Percentiles rank a stretch among this genome's conserved stretches.
phyloP scores from a whole-genome alignment of 208 protist species.

The Acanthamoeba triangularis region DNA sequence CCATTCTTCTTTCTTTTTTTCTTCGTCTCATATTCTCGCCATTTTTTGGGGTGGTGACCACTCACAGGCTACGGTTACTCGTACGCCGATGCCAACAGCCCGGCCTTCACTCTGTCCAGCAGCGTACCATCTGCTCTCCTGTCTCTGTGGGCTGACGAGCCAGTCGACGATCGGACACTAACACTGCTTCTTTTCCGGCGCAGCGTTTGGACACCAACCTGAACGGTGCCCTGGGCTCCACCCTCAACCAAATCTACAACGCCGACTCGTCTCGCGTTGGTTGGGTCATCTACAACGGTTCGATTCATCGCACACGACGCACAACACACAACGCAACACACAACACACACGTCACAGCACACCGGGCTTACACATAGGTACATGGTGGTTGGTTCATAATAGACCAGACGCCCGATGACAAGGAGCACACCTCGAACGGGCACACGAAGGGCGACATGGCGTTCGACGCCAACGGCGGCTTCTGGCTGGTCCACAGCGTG shows the following conservation, averaged over 20 bases:
- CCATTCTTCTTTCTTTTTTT: constrained; percentile 4
- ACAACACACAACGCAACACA: not conserved
- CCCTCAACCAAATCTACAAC: constrained; percentile 80
- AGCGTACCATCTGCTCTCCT: not conserved
- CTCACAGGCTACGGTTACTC: constrained; percentile 75
- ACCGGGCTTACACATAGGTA: not conserved
- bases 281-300: constrained; percentile 86
- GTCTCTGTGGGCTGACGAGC: not conserved
- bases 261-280: not conserved
- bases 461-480: constrained; percentile 76
- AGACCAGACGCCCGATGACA: constrained; percentile 37
- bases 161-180: not conserved
- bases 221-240: constrained; percentile 75
- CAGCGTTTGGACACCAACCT: constrained; percentile 77
- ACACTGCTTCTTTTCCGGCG: not conserved
- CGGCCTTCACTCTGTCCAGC: not conserved
- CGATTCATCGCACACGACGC: not conserved
- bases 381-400: not conserved
- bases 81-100: constrained; percentile 78
- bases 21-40: not conserved
- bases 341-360: not conserved
- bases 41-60: not conserved
- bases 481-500: constrained; percentile 83
- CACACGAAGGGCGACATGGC: constrained; percentile 84
- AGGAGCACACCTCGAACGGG: constrained; percentile 43